Evolutionary conservation across 2,329 filamentous ascomycete species (phyloP).

Genomic region (Pseudogymnoascus sp.): DNA sequence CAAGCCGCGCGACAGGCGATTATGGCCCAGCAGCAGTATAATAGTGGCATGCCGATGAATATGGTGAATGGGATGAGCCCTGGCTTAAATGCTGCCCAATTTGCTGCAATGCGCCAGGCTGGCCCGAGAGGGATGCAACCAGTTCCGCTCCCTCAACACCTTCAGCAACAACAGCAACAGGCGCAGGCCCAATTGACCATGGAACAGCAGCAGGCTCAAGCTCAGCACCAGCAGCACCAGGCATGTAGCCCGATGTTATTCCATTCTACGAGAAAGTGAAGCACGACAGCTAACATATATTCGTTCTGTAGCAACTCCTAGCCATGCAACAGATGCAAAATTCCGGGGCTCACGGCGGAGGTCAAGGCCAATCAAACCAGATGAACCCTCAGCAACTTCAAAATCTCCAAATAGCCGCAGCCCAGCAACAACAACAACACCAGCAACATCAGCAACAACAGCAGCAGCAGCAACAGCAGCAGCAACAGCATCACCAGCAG

Average conservation of each 20-base stretch:
- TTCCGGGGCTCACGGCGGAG: slow-evolving; percentile 35
- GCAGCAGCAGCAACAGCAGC: slow-evolving; percentile 33
- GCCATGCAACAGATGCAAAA: slow-evolving; percentile 39
- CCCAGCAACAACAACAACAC: slow-evolving; percentile 37
- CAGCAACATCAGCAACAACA: slow-evolving; percentile 37
- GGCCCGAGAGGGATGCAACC: slow-evolving; percentile 32
- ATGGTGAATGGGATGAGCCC: slow-evolving; percentile 46
- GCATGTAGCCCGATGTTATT: neutral
- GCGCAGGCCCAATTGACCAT: slow-evolving; percentile 28
- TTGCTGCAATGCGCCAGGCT: slow-evolving; percentile 40
- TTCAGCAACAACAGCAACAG: slow-evolving; percentile 32
- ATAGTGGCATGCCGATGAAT: slow-evolving; percentile 42
- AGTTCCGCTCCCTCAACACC: slow-evolving; percentile 38
- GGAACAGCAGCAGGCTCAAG: slow-evolving; percentile 34
- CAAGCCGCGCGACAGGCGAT: slow-evolving; percentile 43
- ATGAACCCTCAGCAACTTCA: slow-evolving; percentile 42
- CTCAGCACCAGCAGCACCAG: slow-evolving; percentile 26
- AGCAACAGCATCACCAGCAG: slow-evolving; percentile 23
- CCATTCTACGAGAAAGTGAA: neutral
- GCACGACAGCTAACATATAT: neutral
- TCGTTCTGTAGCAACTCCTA: slow-evolving; percentile 32
- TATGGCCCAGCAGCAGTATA: slow-evolving; percentile 40
- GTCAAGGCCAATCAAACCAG: slow-evolving; percentile 38
- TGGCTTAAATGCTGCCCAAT: slow-evolving; percentile 42
- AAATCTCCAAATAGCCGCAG: slow-evolving; percentile 33